Percentiles rank a stretch among this genome's conserved stretches.
Conservation (phyloP, 306 rosid species). For the Trifolium fragiferum region DNA sequence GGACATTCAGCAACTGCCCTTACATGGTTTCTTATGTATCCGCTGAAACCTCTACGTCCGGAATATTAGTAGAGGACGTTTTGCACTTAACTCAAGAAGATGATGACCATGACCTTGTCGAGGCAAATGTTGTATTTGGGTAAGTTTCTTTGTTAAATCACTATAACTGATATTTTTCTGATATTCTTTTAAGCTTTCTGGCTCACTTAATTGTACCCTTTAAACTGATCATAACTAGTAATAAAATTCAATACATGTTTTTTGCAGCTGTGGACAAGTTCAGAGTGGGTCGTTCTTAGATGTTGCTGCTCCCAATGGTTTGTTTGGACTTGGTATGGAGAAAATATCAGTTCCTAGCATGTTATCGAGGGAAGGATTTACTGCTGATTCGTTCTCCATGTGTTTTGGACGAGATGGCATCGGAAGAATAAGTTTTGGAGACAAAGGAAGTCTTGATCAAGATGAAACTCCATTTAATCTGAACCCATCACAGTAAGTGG, state of each 20-base stretch:
- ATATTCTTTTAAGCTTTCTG: constrained; percentile 26
- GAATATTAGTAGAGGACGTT: constrained; percentile 83
- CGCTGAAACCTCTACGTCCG: constrained; percentile 86
- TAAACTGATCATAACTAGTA: constrained; percentile 1
- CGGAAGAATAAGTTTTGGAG: constrained; percentile 94
- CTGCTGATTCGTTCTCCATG: constrained; percentile 91
- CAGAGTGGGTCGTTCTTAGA: constrained; percentile 94
- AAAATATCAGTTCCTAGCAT: constrained; percentile 96
- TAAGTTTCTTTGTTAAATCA: constrained; percentile 47
- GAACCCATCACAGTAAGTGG: constrained; percentile 84
- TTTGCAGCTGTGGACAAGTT: constrained; percentile 86
- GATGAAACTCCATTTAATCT: constrained; percentile 85
- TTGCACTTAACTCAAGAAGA: constrained; percentile 72
- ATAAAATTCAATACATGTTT: constrained; percentile 35
- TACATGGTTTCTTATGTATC: constrained; percentile 89
- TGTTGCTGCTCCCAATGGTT: constrained; percentile 93
- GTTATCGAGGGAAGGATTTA: constrained; percentile 80
- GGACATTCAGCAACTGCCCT: constrained; percentile 72
- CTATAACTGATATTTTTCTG: constrained; percentile 5
- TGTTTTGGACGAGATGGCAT: constrained; percentile 90
- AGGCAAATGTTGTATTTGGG: constrained; percentile 89
- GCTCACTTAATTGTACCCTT: not conserved
- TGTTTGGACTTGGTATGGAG: constrained; percentile 97
- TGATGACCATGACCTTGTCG: constrained; percentile 58
- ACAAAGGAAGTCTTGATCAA: constrained; percentile 88